Evolutionary conservation across 2,329 filamentous ascomycete species (phyloP), one percentile per base, ranked within the genome.

Genomic region (Penicillium thymicola): DNA sequence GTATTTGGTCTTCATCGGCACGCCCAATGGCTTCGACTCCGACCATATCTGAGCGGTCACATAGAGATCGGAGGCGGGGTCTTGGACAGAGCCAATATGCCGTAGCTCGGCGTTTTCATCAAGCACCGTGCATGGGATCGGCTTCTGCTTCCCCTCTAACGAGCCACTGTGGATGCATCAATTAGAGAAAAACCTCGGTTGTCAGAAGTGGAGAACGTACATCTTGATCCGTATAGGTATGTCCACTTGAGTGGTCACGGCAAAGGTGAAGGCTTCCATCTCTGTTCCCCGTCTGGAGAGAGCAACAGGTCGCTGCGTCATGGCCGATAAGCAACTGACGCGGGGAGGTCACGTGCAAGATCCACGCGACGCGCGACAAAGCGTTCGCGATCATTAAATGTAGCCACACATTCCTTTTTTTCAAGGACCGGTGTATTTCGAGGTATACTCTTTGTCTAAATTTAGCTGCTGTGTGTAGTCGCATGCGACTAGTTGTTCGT

Each of bases 211-310:
- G 45, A 32, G 53, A 44, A 78, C 82, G 61, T 76, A 87, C 85
- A 88, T 84, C 75, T 83, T 85, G 60, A 87, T 77, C 66, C 81
- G 79, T 52, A 87, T 79, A 21, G 89, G 85, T 62, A 92, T 84
- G 66, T 91, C 83, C 66, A 97, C 82, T 74, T 90, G 86, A 63
- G 91, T 89, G 58, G 94, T 96, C 70, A 87, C 90, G 65, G 91
- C 92, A 79, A 97, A 97, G 30, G 92, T 96, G 76, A 96, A 97
- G 51, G 92, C 89, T 77, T 99, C 94, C 91, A 97, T 97, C 21
- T 56, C 32, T 54, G 16, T 11, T 25, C 40, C 23, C 42, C 30
- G 49, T 32, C 10, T 48, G 27, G 34, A 56, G 47, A 45, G 34
- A 46, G n/a, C 23, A 21, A 23, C 36, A 52, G 6, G 32, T 43